A percentile compares a stretch with the other conserved stretches of the same genome.
These are phyloP conservation scores for Triticum aestivum DNA, from an alignment of 176 grass and related monocot genomes.

Conservation along the genomic window IWGSC_CS_RefSeq_v2.1 NC_057796.1:360485489-360485988, in stretches of 20 bases:
- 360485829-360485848: background rate
- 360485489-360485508: background rate
- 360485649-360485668: background rate
- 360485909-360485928: background rate
- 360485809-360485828: background rate
- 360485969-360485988: background rate
- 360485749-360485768: background rate
- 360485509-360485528: background rate
- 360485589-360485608: slow-evolving; percentile 6
- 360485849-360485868: background rate
- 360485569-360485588: background rate
- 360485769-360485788: background rate
- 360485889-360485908: background rate
- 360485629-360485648: background rate
- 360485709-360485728: background rate
- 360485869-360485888: background rate
- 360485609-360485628: background rate
- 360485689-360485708: background rate
- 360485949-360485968: background rate
- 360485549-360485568: background rate
- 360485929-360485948: background rate
- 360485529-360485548: background rate
- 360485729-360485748: background rate
- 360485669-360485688: background rate
- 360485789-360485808: background rate